Conservation (phyloP, 192 early-diverging fungal species). For the Gorgonomyces haynaldii region DNA sequence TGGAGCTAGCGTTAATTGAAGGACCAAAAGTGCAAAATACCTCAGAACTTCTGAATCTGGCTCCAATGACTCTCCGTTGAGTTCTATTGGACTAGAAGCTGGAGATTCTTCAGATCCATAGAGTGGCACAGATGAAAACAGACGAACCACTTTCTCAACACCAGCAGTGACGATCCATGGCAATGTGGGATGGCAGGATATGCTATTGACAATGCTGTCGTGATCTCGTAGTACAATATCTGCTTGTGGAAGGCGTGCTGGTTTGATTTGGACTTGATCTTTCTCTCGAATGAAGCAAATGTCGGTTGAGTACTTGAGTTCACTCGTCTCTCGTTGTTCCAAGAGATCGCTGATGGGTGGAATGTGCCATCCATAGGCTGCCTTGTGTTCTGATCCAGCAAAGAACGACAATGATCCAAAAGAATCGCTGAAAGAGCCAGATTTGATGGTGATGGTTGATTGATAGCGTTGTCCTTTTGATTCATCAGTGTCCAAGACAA, state of each 20-base stretch:
- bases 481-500: not conserved
- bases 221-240: not conserved
- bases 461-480: not conserved
- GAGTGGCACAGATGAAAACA: constrained; percentile 3
- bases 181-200: constrained; percentile 3
- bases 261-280: too few species aligned
- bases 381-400: not conserved
- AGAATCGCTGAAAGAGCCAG: not conserved
- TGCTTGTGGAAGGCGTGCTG: not conserved
- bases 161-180: constrained; percentile 8
- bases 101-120: too few species aligned
- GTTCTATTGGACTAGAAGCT: too few species aligned
- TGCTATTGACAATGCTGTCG: not conserved
- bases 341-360: not conserved
- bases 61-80: too few species aligned
- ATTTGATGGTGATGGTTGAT: constrained; percentile 1
- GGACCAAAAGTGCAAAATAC: too few species aligned
- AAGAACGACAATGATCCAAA: constrained; percentile 1
- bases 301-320: not conserved
- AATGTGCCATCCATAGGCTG: constrained; percentile 4
- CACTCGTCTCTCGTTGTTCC: not conserved
- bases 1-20: too few species aligned
- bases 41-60: too few species aligned
- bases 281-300: too few species aligned
- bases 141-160: constrained; percentile 5